Base-by-base conservation (phyloP, 345 rosid species). In the Leavenworthia alabamica region DNA sequence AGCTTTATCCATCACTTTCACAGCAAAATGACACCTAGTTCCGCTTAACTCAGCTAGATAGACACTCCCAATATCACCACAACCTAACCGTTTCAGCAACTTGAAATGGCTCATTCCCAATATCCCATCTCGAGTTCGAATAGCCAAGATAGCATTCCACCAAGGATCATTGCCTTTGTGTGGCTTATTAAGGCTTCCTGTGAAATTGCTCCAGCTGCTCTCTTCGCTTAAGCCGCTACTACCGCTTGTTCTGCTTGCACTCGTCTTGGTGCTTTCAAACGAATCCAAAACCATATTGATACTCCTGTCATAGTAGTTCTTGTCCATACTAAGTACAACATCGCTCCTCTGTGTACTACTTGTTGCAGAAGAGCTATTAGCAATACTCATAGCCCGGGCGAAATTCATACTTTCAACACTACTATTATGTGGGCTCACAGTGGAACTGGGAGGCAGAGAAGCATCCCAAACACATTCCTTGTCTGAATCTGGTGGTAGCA, bases 1-100 rank as follows among this genome's bases (percentile, higher is more conserved):
- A 26, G 95, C 91, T 80, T 92, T 92, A 72, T 93, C 99, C 99
- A 93, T 93, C 42, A 93, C 99, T 70, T 93, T 93, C 81, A 93
- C 91, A 16, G 99, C 99, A 55, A 93, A 93, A 76, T 77, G 84
- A 66, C 96, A 89, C 26, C 83, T 79, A 64, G 99, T 89, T 29
- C 94, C 89, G 41, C 89, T 89, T 45, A 93, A 70, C 74, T 93
- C 99, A 35, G 99, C 91, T 12, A 93, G 85, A 78, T 93, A 93
- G 2, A 93, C 98, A 58, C 99, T 93, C 33, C 99, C 99, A 52
- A 93, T 93, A 76, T 93, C 97, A 49, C 97, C 99, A 67, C 97
- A 93, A 46, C 99, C 99, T 26, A 93, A 96, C 63, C 89, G 82
- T 69, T 83, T 87, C 7, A 93, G 89, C 68, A 93, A 78, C 78